Evolutionary conservation across 768 basidiomycete species (phyloP).

Genomic region (Russula brevipes): DNA sequence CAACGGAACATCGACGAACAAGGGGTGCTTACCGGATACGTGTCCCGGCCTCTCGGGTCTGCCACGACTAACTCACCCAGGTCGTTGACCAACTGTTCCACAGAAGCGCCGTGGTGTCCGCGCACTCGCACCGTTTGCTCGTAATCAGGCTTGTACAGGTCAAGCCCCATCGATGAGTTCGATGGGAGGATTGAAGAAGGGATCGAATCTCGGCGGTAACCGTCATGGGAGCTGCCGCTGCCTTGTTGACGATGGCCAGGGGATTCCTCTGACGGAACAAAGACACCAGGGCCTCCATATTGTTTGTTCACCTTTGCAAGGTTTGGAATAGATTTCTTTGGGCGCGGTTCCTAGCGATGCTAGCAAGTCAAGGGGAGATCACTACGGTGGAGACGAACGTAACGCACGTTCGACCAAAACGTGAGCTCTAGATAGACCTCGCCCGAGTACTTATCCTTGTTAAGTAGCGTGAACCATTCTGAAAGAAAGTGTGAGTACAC

Average conservation of each 20-base stretch:
- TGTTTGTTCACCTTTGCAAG: constrained; percentile 49
- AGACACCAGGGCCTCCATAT: constrained; percentile 76
- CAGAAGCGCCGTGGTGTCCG: constrained; percentile 32
- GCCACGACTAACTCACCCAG: constrained; percentile 62
- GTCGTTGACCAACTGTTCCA: constrained; percentile 56
- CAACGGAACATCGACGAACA: neutral
- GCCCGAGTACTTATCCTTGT: constrained; percentile 91
- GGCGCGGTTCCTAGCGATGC: constrained; percentile 61
- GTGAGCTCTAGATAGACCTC: constrained; percentile 96
- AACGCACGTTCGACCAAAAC: constrained; percentile 88
- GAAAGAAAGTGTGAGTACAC: constrained; percentile 21
- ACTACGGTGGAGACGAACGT: neutral
- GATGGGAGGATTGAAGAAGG: constrained; percentile 61
- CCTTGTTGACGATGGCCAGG: constrained; percentile 28
- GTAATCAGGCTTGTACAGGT: constrained; percentile 72
- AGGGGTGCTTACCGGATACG: constrained; percentile 42
- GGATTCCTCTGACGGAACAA: constrained; percentile 43
- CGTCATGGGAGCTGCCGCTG: constrained; percentile 34
- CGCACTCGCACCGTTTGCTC: constrained; percentile 43
- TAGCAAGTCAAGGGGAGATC: constrained; percentile 5
- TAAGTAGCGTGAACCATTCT: constrained; percentile 93
- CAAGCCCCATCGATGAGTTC: constrained; percentile 53
- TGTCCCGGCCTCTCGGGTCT: constrained; percentile 48
- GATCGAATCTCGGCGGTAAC: constrained; percentile 46
- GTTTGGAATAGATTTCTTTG: constrained; percentile 55